phyloP scores from a whole-genome alignment of 331 rosid genomes.

The Phaseolus coccineus region DNA sequence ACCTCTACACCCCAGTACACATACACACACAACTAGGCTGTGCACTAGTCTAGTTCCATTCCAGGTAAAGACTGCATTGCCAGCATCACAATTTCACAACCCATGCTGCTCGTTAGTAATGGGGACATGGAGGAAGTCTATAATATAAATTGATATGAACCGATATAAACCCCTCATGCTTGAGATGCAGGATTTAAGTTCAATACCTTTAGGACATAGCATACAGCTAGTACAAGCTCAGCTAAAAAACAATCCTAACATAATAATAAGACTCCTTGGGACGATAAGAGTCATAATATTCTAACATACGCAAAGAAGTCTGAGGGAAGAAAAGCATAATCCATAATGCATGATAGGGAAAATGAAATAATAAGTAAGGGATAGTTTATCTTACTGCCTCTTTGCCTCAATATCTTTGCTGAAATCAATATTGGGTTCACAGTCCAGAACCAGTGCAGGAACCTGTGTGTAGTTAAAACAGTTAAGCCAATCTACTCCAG shows the following conservation, averaged over 20 bases:
- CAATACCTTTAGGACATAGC: neutral
- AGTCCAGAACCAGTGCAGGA: slow-evolving; percentile 97
- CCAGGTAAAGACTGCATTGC: neutral
- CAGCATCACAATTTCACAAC: neutral
- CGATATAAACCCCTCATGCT: neutral
- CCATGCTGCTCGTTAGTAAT: neutral
- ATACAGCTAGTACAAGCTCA: slow-evolving; percentile 3
- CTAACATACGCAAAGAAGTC: neutral
- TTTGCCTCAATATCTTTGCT: slow-evolving; percentile 95
- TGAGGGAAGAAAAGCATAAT: neutral
- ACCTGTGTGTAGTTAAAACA: slow-evolving; percentile 63
- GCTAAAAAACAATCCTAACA: slow-evolving; percentile 1
- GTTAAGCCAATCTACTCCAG: slow-evolving; percentile 6
- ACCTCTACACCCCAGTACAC: neutral
- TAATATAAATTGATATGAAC: slow-evolving; percentile 8
- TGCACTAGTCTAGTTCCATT: slow-evolving; percentile 8
- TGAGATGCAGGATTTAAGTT: neutral
- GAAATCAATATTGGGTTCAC: slow-evolving; percentile 99
- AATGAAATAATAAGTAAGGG: slow-evolving; percentile 28
- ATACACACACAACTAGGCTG: neutral
- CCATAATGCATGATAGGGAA: slow-evolving; percentile 9
- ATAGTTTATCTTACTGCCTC: slow-evolving; percentile 74
- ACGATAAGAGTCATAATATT: slow-evolving; percentile 14
- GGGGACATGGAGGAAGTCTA: neutral
- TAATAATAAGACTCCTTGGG: slow-evolving; percentile 12